phyloP scores from a whole-genome alignment of 2,329 filamentous ascomycete species.

The Orbilia blumenaviensis region DNA sequence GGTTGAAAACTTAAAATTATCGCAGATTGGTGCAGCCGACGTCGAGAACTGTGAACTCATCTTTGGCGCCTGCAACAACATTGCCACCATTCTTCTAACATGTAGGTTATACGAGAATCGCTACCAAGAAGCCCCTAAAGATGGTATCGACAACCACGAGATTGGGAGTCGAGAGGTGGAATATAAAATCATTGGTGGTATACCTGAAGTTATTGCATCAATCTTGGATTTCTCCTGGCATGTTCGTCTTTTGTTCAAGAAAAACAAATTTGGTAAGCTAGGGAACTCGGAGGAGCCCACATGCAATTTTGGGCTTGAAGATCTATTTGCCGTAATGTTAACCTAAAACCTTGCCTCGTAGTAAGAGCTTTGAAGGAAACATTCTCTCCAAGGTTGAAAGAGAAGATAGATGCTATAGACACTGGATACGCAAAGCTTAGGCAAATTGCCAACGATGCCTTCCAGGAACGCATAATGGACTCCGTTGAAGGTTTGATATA shows the following conservation, averaged over 20 bases:
- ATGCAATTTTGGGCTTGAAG: background rate
- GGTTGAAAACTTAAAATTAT: too few relatives aligned
- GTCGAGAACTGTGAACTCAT: conserved; percentile 51
- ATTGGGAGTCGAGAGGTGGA: conserved; percentile 38
- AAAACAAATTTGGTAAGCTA: conserved; percentile 39
- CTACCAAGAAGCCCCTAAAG: conserved; percentile 25
- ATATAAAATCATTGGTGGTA: conserved; percentile 38
- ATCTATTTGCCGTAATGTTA: background rate
- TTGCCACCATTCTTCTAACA: conserved; percentile 34
- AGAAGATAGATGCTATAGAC: conserved; percentile 36
- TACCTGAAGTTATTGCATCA: conserved; percentile 38
- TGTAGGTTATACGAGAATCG: conserved; percentile 46
- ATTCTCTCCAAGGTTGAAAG: conserved; percentile 36
- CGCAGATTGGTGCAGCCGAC: conserved; percentile 33
- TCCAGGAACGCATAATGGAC: conserved; percentile 48
- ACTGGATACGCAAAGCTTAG: conserved; percentile 21
- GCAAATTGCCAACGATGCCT: conserved; percentile 43
- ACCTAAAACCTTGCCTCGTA: background rate
- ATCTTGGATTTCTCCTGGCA: conserved; percentile 52
- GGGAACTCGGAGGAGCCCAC: background rate
- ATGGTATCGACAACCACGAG: background rate
- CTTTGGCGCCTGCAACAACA: conserved; percentile 41
- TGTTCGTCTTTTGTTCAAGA: conserved; percentile 33
- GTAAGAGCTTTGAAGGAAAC: conserved; percentile 35
- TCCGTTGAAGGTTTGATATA: conserved; percentile 39